These are phyloP conservation scores for Globisporangium alternatum DNA, from an alignment of 352 stramenopile species.

Conservation along the genomic window DNA sequence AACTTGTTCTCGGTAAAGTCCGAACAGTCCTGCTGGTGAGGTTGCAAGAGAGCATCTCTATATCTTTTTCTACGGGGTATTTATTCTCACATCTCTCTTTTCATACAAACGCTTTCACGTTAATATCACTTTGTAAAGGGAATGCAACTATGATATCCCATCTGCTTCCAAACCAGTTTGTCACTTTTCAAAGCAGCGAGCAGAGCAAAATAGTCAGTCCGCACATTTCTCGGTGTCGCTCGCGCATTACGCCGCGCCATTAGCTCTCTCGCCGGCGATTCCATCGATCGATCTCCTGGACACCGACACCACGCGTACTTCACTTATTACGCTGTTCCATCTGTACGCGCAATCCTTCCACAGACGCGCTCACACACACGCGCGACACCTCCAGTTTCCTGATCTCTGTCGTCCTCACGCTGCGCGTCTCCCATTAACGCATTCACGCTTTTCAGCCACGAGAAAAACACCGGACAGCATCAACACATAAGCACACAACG, in stretches of 20 bases:
- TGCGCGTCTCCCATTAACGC: neutral
- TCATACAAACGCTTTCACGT: neutral
- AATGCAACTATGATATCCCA: neutral
- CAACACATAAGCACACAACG: neutral
- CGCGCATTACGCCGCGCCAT: neutral
- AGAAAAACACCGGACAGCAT: neutral
- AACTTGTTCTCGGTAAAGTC: slow-evolving; percentile 2
- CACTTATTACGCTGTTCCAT: neutral
- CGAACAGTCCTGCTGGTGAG: neutral
- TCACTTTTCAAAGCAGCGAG: neutral
- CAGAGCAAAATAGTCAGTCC: neutral
- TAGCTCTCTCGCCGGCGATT: neutral
- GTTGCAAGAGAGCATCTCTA: neutral
- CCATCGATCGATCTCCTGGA: neutral
- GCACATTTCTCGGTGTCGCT: neutral
- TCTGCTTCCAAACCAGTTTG: neutral
- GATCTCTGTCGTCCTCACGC: neutral
- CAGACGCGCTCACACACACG: neutral
- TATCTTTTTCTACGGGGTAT: neutral
- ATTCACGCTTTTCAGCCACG: slow-evolving; percentile 1
- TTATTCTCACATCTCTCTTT: neutral
- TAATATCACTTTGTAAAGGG: too few relatives aligned
- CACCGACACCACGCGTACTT: neutral
- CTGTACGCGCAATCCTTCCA: neutral
- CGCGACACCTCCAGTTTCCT: neutral